Evolutionary conservation across 2,329 filamentous ascomycete genomes (phyloP).

Genomic region (Capronia americana): DNA sequence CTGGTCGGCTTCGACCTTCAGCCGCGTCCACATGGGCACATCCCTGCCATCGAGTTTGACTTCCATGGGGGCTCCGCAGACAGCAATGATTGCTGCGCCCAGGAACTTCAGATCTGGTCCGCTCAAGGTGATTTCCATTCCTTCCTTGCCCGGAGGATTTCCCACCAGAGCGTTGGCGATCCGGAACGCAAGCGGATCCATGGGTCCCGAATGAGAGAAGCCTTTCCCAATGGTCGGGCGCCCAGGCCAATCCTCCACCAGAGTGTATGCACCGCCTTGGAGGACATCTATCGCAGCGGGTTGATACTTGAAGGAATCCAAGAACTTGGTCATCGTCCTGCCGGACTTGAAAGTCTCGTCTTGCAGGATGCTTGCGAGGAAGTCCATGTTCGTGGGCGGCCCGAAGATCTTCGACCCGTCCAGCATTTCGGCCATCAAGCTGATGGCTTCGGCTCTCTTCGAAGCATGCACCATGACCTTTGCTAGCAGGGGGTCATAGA

Average conservation of each 20-base stretch:
- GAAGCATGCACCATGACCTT: constrained; percentile 64
- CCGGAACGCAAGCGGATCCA: constrained; percentile 65
- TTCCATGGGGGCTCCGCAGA: constrained; percentile 64
- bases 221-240: constrained; percentile 64
- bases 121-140: constrained; percentile 65
- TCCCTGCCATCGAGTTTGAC: constrained; percentile 57
- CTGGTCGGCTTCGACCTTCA: constrained; percentile 59
- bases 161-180: constrained; percentile 67
- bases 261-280: constrained; percentile 62
- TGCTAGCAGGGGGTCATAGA: constrained; percentile 65
- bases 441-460: constrained; percentile 51
- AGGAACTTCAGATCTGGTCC: constrained; percentile 66
- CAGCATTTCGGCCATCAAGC: constrained; percentile 54
- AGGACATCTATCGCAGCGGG: constrained; percentile 63
- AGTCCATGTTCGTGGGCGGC: constrained; percentile 64
- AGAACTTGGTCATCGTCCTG: constrained; percentile 63
- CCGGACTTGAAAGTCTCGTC: constrained; percentile 56
- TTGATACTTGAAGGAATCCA: constrained; percentile 58
- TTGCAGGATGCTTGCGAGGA: constrained; percentile 58
- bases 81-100: constrained; percentile 59
- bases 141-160: constrained; percentile 59
- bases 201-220: constrained; percentile 65
- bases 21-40: constrained; percentile 62
- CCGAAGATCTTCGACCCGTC: constrained; percentile 57
- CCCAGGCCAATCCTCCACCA: constrained; percentile 65